phyloP scores from a whole-genome alignment of 352 stramenopile genomes.

The Phytophthora lateralis region DNA sequence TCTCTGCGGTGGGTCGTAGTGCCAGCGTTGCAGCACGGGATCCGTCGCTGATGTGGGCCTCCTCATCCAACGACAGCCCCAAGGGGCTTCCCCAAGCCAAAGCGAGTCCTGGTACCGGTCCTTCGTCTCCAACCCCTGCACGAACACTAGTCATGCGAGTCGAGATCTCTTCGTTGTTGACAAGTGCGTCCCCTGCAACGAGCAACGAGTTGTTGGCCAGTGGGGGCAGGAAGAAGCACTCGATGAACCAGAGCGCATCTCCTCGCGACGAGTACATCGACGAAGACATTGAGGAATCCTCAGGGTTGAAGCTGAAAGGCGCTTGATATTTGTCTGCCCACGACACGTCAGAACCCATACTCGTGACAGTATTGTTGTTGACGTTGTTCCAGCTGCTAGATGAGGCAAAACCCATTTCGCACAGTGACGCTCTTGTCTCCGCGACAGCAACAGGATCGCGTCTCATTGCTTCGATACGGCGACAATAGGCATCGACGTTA shows the following conservation, averaged over 20 bases:
- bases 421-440: constrained; percentile 35
- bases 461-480: constrained; percentile 43
- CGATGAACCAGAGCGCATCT: constrained; percentile 55
- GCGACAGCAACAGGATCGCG: constrained; percentile 46
- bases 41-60: constrained; percentile 36
- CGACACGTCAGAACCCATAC: constrained; percentile 14
- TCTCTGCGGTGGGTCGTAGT: constrained; percentile 16
- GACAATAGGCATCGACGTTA: constrained; percentile 52
- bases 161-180: constrained; percentile 36
- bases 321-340: constrained; percentile 16
- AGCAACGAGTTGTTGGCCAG: constrained; percentile 39
- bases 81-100: constrained; percentile 63
- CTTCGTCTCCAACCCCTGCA: constrained; percentile 9
- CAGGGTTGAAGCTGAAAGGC: constrained; percentile 21
- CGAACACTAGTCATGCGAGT: constrained; percentile 23
- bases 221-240: constrained; percentile 57
- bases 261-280: constrained; percentile 39
- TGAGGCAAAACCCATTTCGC: constrained; percentile 30
- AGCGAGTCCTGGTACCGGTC: constrained; percentile 49
- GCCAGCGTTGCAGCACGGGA: constrained; percentile 6
- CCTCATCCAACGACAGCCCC: constrained; percentile 72
- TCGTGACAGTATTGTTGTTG: constrained; percentile 11
- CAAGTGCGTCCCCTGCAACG: constrained; percentile 36
- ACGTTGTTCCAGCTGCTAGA: constrained; percentile 21
- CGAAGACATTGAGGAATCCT: constrained; percentile 27